Percentiles rank a stretch among this genome's conserved stretches.
phyloP scores from a whole-genome alignment of 2,329 filamentous ascomycete genomes.

The Coniosporium tulheliwenetii region DNA sequence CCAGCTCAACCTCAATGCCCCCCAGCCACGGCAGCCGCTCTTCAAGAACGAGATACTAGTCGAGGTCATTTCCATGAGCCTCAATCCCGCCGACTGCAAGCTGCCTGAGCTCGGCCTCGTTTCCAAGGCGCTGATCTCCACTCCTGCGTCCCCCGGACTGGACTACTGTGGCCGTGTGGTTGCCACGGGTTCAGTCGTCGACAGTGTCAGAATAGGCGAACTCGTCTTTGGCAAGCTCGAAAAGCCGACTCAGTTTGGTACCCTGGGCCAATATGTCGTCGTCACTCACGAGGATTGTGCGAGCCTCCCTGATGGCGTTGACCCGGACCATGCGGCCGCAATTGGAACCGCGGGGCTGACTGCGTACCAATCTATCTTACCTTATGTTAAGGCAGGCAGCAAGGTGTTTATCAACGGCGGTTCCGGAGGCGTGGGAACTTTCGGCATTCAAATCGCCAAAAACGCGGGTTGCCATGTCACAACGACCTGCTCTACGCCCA shows the following conservation, averaged over 20 bases:
- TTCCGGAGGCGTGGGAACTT: slow-evolving; percentile 44
- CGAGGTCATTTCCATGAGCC: slow-evolving; percentile 24
- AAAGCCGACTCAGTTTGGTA: slow-evolving; percentile 16
- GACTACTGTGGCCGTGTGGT: slow-evolving; percentile 38
- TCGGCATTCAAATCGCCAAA: slow-evolving; percentile 49
- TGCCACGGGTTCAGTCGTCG: slow-evolving; percentile 8
- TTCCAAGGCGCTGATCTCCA: slow-evolving; percentile 17
- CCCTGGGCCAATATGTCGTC: slow-evolving; percentile 21
- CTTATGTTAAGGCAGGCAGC: slow-evolving; percentile 24
- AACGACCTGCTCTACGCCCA: slow-evolving; percentile 40
- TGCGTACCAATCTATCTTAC: slow-evolving; percentile 21
- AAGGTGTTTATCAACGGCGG: slow-evolving; percentile 51
- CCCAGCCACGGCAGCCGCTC: slow-evolving; percentile 4
- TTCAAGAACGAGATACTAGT: slow-evolving; percentile 24
- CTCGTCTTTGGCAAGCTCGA: slow-evolving; percentile 22
- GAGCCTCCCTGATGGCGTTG: slow-evolving; percentile 18
- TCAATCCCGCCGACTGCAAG: slow-evolving; percentile 38
- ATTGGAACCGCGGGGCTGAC: slow-evolving; percentile 22
- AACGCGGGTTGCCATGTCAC: slow-evolving; percentile 42
- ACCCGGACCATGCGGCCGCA: slow-evolving; percentile 18
- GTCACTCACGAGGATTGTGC: slow-evolving; percentile 9
- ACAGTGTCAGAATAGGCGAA: slow-evolving; percentile 18
- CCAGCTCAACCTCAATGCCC: slow-evolving; percentile 11
- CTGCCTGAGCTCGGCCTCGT: slow-evolving; percentile 24
- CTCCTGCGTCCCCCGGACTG: slow-evolving; percentile 30